phyloP scores from a whole-genome alignment of 1,284 basidiomycete species.

The Ustilago vetiveriae region DNA sequence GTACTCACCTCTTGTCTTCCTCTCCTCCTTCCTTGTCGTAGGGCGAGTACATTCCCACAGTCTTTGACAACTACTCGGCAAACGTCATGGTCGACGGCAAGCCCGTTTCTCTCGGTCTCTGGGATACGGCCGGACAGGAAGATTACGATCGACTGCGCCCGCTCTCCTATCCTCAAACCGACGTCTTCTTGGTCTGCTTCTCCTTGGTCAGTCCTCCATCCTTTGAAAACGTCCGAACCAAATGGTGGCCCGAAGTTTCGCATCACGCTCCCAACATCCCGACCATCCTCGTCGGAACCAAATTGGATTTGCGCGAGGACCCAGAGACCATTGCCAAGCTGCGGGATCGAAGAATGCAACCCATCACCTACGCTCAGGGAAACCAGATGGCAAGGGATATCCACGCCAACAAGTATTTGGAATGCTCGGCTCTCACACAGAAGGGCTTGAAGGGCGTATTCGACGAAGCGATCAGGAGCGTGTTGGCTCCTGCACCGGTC shows the following conservation, averaged over 20 bases:
- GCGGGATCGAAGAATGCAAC: conserved; percentile 90
- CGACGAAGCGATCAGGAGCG: conserved; percentile 65
- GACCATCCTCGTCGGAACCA: conserved; percentile 95
- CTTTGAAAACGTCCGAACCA: conserved; percentile 98
- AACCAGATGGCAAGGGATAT: conserved; percentile 92
- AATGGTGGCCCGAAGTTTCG: conserved; percentile 71
- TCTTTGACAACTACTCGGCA: conserved; percentile 90
- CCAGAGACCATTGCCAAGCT: conserved; percentile 88
- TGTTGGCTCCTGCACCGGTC: conserved; percentile 61
- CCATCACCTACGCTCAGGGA: conserved; percentile 90
- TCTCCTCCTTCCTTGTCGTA: too few relatives aligned
- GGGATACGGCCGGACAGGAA: conserved; percentile 71
- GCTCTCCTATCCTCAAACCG: conserved; percentile 97
- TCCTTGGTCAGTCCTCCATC: conserved; percentile 95
- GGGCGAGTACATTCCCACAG: conserved; percentile 70
- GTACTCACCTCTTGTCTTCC: too few relatives aligned
- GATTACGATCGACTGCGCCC: conserved; percentile 93
- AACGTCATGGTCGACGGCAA: conserved; percentile 98
- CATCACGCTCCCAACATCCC: conserved; percentile 94
- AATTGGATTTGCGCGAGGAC: conserved; percentile 96
- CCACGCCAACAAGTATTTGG: conserved; percentile 87
- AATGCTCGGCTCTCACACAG: conserved; percentile 97
- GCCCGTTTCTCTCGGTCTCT: conserved; percentile 94
- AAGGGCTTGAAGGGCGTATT: conserved; percentile 73
- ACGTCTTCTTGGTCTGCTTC: conserved; percentile 99